Conservation (phyloP, 257 asterid genomes). For the Sherardia arvensis region DNA sequence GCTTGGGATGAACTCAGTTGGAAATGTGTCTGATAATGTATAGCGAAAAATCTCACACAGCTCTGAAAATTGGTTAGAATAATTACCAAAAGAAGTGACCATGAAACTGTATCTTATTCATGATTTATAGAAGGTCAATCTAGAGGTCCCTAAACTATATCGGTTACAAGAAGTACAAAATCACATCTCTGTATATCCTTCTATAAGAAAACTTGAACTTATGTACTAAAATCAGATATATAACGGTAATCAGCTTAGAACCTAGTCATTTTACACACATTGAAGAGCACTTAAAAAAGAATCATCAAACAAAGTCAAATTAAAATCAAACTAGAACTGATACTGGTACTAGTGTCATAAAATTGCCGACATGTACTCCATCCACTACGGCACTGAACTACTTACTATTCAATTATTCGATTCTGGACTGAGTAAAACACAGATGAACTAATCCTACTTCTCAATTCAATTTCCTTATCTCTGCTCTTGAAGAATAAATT, state of each 20-base stretch:
- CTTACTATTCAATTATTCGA: too few relatives aligned
- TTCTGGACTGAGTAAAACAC: too few relatives aligned
- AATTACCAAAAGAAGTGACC: not conserved
- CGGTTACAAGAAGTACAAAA: not conserved
- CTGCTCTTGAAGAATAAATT: too few relatives aligned
- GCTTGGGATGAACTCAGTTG: not conserved
- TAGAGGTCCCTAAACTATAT: not conserved
- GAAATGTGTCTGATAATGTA: not conserved
- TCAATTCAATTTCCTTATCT: too few relatives aligned
- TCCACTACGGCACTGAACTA: too few relatives aligned
- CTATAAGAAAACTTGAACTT: not conserved
- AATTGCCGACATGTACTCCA: too few relatives aligned
- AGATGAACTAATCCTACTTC: too few relatives aligned
- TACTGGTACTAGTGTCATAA: too few relatives aligned
- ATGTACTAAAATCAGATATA: not conserved
- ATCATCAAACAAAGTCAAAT: not conserved
- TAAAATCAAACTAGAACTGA: not conserved
- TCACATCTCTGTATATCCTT: not conserved
- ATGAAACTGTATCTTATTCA: not conserved
- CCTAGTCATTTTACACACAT: not conserved
- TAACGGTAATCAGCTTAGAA: not conserved
- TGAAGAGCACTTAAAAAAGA: not conserved
- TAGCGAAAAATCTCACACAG: not conserved
- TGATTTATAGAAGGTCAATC: not conserved
- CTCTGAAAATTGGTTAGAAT: not conserved